phyloP scores from a whole-genome alignment of 2,329 filamentous ascomycete genomes.

The Aspergillus melleus region DNA sequence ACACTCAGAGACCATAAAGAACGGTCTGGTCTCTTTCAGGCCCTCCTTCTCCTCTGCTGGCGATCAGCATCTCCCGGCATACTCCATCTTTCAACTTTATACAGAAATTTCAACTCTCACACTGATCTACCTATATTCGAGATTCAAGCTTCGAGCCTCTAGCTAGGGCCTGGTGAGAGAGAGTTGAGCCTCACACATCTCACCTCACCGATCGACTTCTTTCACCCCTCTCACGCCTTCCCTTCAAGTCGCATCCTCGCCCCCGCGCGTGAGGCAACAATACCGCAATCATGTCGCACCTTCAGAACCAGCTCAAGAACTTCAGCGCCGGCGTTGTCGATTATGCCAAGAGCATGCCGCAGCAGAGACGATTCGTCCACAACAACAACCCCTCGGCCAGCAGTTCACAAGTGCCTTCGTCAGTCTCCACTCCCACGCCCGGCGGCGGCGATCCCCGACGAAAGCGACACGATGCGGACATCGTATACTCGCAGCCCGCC shows the following conservation, averaged over 20 bases:
- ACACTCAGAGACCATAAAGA: neutral
- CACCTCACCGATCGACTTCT: constrained; percentile 1
- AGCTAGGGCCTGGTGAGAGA: neutral
- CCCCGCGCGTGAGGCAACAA: neutral
- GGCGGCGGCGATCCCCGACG: constrained; percentile 47
- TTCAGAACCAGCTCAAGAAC: constrained; percentile 65
- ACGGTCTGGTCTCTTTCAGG: neutral
- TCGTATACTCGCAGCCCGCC: constrained; percentile 72
- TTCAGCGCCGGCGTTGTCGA: constrained; percentile 63
- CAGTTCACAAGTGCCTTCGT: constrained; percentile 53
- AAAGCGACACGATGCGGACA: constrained; percentile 59
- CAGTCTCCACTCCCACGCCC: constrained; percentile 33
- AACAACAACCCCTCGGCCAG: constrained; percentile 56
- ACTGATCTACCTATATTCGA: neutral
- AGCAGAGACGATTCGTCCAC: constrained; percentile 52
- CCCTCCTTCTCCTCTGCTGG: neutral
- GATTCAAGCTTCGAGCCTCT: neutral
- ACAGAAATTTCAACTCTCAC: no score
- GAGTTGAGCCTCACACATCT: constrained; percentile 10
- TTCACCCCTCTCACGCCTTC: neutral
- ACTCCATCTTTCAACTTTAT: neutral
- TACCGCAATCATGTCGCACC: constrained; percentile 57
- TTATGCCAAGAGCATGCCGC: constrained; percentile 63
- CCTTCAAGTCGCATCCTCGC: neutral
- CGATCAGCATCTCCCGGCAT: no score